These are phyloP conservation scores for Coemansia sp. DNA, from an alignment of 192 early-diverging fungal species.

Conservation along the genomic window DNA sequence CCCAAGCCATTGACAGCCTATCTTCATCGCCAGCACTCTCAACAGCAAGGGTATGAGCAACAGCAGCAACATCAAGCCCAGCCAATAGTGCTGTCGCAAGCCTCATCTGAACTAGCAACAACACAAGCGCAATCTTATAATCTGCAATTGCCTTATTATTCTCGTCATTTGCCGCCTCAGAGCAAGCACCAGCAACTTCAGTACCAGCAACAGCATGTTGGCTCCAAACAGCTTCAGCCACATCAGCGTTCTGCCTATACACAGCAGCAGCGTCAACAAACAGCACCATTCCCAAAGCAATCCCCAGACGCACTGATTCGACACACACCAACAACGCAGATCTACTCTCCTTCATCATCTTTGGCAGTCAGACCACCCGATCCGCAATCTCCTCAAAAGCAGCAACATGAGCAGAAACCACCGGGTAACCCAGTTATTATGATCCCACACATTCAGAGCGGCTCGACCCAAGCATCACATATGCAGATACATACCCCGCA, in stretches of 20 bases:
- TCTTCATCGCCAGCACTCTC: conserved; percentile 5
- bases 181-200: background rate
- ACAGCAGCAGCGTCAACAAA: conserved; percentile 4
- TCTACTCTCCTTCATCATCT: background rate
- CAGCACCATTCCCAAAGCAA: conserved; percentile 20
- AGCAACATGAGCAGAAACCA: background rate
- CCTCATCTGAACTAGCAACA: background rate
- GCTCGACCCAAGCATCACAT: background rate
- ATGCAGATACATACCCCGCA: background rate
- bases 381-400: background rate
- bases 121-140: conserved; percentile 4
- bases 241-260: conserved; percentile 1
- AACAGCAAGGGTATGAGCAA: conserved; percentile 4
- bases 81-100: background rate
- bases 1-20: no score
- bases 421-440: background rate
- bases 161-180: conserved; percentile 14
- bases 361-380: no score
- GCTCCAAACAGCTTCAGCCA: background rate
- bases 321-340: background rate
- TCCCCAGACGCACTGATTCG: conserved; percentile 2
- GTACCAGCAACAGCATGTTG: background rate
- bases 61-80: conserved; percentile 11
- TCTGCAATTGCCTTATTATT: conserved; percentile 9
- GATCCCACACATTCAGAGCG: background rate